Base-by-base conservation (phyloP, 2,329 filamentous ascomycete genomes). In the Trichoderma atroviride region DNA sequence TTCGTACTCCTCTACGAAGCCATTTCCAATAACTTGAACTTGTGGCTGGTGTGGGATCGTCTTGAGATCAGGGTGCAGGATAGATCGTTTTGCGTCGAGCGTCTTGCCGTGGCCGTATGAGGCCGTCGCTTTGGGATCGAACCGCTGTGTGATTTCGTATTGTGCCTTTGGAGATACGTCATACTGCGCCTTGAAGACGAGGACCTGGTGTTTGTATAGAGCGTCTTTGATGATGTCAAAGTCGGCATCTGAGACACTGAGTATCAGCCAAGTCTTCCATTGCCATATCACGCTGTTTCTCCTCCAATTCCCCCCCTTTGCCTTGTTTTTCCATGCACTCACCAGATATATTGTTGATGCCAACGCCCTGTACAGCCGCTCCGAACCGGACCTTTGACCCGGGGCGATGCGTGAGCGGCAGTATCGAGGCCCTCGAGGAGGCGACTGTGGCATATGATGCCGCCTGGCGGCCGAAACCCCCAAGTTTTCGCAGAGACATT, bases 21-120 rank as follows among this genome's bases (percentile, higher is more conserved):
- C 92, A 75, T 94, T 93, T 52, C 92, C 92, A 71, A 94, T 94
- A 67, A 94, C 89, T 75, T 94, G 92, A 1, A 80, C 79, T 71
- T 94, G 91, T 0, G 92, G 91, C 77, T 94, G 92, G 74, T 92
- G 89, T 0, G 92, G 91, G 53, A 94, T 88, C 0, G 92, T 94
- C 81, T 94, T 93, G 22, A 94, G 84, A 74, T 94, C 92, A 0
- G 92, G 92, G 76, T 94, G 91, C 22, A 94, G 84, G 74, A 94
- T 88, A 68, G 83, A 87, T 61, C 84, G 86, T 77, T 85, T 85
- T 31, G 82, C 81, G 74, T 93, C 91, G 59, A 92, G 82, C 0
- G 90, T 92, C 79, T 91, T 92, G 76, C 91, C 92, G 76, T 94
- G 92, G 19, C 92, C 92, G 78, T 94, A 94, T 16, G 85, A 85